Conservation (phyloP, 176 grass and related monocot genomes). For the Avena atlantica region DNA sequence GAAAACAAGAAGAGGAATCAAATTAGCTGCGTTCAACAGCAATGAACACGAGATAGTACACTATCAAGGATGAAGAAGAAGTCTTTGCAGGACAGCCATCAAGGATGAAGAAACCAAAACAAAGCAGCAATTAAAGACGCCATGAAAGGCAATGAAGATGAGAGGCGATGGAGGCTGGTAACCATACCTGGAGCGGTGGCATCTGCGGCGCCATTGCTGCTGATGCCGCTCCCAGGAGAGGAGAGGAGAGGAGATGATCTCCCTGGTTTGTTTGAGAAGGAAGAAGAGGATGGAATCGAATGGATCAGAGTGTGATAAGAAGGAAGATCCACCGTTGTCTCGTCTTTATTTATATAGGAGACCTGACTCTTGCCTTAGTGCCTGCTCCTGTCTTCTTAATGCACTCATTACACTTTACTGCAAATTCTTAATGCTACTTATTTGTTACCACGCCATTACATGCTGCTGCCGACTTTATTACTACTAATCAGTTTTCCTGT, state of each 20-base stretch:
- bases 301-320: neutral
- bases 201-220: constrained; percentile 58
- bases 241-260: neutral
- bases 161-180: neutral
- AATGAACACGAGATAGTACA: no score
- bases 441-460: no score
- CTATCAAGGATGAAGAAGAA: no score
- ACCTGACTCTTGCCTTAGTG: neutral
- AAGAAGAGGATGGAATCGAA: neutral
- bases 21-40: no score
- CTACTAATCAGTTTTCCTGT: neutral
- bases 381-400: neutral
- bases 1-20: no score
- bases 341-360: no score
- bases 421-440: neutral
- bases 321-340: neutral
- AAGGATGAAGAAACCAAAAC: no score
- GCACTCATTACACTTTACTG: neutral
- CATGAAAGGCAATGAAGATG: no score
- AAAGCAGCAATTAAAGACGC: no score
- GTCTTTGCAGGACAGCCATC: no score
- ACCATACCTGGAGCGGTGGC: constrained; percentile 56
- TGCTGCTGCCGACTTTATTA: neutral
- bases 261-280: neutral
- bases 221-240: no score